Percentiles rank a stretch among this genome's conserved stretches.
Conservation (phyloP, 495 filamentous ascomycete genomes). For the Lasiosphaeria ovina region DNA sequence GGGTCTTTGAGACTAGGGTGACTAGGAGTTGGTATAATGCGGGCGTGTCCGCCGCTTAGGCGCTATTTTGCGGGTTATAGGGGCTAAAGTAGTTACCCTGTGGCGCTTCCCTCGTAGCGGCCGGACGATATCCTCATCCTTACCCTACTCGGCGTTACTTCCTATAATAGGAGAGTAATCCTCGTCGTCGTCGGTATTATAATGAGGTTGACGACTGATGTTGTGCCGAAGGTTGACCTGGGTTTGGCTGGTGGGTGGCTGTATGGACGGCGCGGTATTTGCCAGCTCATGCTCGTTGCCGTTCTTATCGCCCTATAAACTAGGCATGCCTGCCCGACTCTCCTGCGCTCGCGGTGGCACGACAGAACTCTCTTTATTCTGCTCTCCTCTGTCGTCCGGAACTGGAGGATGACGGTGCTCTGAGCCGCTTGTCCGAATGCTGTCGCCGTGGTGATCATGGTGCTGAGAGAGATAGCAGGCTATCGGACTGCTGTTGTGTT, state of each 20-base stretch:
- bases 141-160: constrained; percentile 12
- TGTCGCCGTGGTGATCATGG: constrained; percentile 3
- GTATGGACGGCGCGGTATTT: constrained; percentile 8
- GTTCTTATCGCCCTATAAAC: constrained; percentile 1
- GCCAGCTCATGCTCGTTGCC: constrained; percentile 8
- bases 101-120: constrained; percentile 12
- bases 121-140: constrained; percentile 10
- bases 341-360: constrained; percentile 6
- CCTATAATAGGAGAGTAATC: constrained; percentile 13
- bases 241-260: constrained; percentile 11
- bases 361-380: constrained; percentile 3
- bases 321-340: constrained; percentile 7
- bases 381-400: constrained; percentile 11
- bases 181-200: constrained; percentile 12
- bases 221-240: constrained; percentile 6
- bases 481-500: constrained; percentile 1
- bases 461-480: constrained; percentile 5
- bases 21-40: constrained; percentile 11
- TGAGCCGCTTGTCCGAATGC: constrained; percentile 7
- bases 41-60: constrained; percentile 12
- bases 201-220: constrained; percentile 12
- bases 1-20: constrained; percentile 5
- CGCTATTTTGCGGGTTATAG: constrained; percentile 13
- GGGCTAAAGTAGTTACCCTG: constrained; percentile 12
- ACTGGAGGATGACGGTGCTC: constrained; percentile 7